Percentiles rank a stretch among this genome's conserved stretches.
Evolutionary conservation across 2,329 filamentous ascomycete species (phyloP).

Genomic region (Onygenales sp.): DNA sequence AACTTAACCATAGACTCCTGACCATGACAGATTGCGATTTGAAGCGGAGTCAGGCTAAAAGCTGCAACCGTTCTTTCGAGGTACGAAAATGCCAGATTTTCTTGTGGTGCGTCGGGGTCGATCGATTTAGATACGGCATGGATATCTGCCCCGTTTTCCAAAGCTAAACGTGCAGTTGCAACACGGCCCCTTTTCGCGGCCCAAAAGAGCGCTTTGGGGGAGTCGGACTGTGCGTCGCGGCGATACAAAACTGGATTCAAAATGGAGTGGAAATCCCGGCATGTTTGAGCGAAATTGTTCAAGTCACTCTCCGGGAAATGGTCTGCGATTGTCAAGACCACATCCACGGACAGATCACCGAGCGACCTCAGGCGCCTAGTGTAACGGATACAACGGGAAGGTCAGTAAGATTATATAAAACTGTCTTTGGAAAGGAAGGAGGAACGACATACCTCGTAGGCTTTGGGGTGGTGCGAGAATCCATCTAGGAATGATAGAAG

Average conservation of each 20-base stretch:
- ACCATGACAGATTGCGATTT: slow-evolving; percentile 15
- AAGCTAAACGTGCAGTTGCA: background rate
- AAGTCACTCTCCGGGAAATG: background rate
- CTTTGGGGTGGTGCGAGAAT: no score
- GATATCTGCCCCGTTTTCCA: slow-evolving; percentile 2
- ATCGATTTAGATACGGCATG: background rate
- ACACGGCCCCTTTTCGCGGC: background rate
- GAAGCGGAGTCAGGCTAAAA: slow-evolving; percentile 12
- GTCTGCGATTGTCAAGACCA: slow-evolving; percentile 2
- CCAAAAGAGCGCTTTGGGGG: background rate
- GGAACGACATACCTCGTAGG: no score
- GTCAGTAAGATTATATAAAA: background rate
- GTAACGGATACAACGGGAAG: background rate
- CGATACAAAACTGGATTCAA: slow-evolving; percentile 2
- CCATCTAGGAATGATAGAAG: no score
- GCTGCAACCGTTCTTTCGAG: background rate
- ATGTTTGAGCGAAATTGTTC: slow-evolving; percentile 4
- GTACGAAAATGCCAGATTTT: background rate
- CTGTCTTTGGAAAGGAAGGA: no score
- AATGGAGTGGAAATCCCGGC: background rate
- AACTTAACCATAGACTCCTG: slow-evolving; percentile 16
- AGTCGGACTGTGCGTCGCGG: background rate
- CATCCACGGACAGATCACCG: background rate
- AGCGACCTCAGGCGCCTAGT: no score
- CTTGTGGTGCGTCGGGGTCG: background rate